Conservation (phyloP, 768 basidiomycete species). For the Rhizopogon vesiculosus region DNA sequence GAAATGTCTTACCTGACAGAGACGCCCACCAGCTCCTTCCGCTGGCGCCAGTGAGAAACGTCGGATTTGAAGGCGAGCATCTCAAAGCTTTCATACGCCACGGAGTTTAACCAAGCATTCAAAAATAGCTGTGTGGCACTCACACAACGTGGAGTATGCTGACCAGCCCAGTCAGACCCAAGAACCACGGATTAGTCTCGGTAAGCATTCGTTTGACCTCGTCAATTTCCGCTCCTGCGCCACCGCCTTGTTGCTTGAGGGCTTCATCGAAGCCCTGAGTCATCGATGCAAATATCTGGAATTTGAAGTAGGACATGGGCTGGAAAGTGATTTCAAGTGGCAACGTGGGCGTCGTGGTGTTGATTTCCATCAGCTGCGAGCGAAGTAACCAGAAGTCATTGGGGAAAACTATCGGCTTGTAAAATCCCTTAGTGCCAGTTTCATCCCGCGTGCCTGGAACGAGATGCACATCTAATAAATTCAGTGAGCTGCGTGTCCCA, state of each 20-base stretch:
- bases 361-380: slow-evolving; percentile 80
- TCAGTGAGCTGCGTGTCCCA: slow-evolving; percentile 4
- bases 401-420: slow-evolving; percentile 86
- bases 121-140: slow-evolving; percentile 26
- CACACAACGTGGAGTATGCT: slow-evolving; percentile 84
- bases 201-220: slow-evolving; percentile 93
- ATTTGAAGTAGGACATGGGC: slow-evolving; percentile 83
- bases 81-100: slow-evolving; percentile 60
- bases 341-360: slow-evolving; percentile 70
- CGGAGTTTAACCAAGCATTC: slow-evolving; percentile 8
- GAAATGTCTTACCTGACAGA: slow-evolving; percentile 67
- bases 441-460: slow-evolving; percentile 56
- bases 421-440: slow-evolving; percentile 61
- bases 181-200: slow-evolving; percentile 85
- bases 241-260: slow-evolving; percentile 65
- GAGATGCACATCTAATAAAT: slow-evolving; percentile 58
- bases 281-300: slow-evolving; percentile 82
- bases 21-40: slow-evolving; percentile 92
- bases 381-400: slow-evolving; percentile 95
- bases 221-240: slow-evolving; percentile 72
- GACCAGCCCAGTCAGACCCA: slow-evolving; percentile 79
- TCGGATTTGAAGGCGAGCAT: slow-evolving; percentile 96
- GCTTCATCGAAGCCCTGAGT: slow-evolving; percentile 85
- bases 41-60: slow-evolving; percentile 93
- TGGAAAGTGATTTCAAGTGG: slow-evolving; percentile 82